phyloP scores from a whole-genome alignment of 768 basidiomycete species.

The Tephrocybe sp. region DNA sequence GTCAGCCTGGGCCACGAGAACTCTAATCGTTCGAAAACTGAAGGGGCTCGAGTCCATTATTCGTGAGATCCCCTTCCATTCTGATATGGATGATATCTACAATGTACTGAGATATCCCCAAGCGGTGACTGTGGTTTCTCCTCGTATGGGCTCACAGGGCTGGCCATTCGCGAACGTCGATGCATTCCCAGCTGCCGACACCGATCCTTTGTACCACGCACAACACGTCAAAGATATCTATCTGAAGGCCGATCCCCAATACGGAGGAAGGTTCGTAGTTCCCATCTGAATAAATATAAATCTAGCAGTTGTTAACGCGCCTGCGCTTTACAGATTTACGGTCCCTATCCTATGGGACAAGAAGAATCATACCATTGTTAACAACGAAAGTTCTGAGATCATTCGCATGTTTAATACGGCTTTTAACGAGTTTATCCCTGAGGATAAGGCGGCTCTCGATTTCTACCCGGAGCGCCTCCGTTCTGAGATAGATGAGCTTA shows the following conservation, averaged over 20 bases:
- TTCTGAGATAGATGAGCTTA: conserved; percentile 77
- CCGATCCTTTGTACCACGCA: conserved; percentile 68
- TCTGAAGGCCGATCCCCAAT: conserved; percentile 67
- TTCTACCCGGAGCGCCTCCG: conserved; percentile 76
- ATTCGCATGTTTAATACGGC: conserved; percentile 89
- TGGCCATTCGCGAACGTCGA: conserved; percentile 84
- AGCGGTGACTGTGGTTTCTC: conserved; percentile 84
- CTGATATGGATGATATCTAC: not conserved
- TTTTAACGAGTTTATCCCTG: conserved; percentile 71
- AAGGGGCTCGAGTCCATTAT: conserved; percentile 89
- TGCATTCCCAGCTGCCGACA: conserved; percentile 67
- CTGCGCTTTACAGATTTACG: conserved; percentile 54
- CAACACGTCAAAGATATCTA: conserved; percentile 85
- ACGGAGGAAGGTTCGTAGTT: conserved; percentile 57
- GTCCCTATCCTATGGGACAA: conserved; percentile 94
- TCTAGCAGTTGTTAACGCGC: not conserved
- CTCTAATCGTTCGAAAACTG: conserved; percentile 84
- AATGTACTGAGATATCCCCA: conserved; percentile 7
- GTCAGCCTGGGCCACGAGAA: conserved; percentile 89
- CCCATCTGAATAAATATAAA: not conserved
- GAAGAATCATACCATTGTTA: conserved; percentile 83
- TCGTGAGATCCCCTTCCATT: conserved; percentile 41
- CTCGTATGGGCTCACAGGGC: conserved; percentile 77
- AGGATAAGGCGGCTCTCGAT: conserved; percentile 63
- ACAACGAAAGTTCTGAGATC: conserved; percentile 95